A percentile compares a stretch with the other conserved stretches of the same genome.
These are phyloP conservation scores for Clarireedia paspali DNA, from an alignment of 2,329 filamentous ascomycete species.

Conservation along the genomic window DNA sequence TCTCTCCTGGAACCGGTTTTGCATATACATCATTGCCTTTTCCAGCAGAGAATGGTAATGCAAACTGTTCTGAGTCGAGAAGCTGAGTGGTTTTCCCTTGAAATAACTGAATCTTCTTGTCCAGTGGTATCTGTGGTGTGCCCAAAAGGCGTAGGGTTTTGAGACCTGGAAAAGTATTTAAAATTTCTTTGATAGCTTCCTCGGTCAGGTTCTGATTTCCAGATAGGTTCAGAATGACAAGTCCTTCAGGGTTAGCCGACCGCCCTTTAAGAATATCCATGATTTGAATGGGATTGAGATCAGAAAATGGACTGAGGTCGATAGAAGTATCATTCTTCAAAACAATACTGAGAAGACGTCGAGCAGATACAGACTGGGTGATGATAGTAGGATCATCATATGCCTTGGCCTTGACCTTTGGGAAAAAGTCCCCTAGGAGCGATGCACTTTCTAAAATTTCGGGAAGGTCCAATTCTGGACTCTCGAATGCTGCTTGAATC, in stretches of 20 bases:
- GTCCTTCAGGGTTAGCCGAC: not conserved
- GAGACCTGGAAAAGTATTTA: not conserved
- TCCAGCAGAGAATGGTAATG: not conserved
- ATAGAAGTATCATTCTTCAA: not conserved
- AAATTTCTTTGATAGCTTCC: not conserved
- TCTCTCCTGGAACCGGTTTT: not conserved
- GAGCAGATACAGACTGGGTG: not conserved
- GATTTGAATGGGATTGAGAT: not conserved
- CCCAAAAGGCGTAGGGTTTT: not conserved
- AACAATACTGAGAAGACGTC: not conserved
- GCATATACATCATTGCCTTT: not conserved
- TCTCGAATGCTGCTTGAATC: not conserved
- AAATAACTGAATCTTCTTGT: not conserved
- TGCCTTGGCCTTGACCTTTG: not conserved
- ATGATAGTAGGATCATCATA: not conserved
- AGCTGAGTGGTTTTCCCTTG: not conserved
- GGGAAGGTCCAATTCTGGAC: not conserved
- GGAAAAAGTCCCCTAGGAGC: slow-evolving; percentile 1
- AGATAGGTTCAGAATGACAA: not conserved
- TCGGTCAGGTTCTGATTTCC: slow-evolving; percentile 1
- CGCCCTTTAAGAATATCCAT: not conserved
- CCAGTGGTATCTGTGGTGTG: not conserved
- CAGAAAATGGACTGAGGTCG: not conserved
- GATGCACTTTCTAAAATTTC: slow-evolving; percentile 1
- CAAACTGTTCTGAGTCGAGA: slow-evolving; percentile 3